These are phyloP conservation scores for Thymus mandschuricus DNA, from an alignment of 257 asterid genomes.

Conservation along the genomic window DNA sequence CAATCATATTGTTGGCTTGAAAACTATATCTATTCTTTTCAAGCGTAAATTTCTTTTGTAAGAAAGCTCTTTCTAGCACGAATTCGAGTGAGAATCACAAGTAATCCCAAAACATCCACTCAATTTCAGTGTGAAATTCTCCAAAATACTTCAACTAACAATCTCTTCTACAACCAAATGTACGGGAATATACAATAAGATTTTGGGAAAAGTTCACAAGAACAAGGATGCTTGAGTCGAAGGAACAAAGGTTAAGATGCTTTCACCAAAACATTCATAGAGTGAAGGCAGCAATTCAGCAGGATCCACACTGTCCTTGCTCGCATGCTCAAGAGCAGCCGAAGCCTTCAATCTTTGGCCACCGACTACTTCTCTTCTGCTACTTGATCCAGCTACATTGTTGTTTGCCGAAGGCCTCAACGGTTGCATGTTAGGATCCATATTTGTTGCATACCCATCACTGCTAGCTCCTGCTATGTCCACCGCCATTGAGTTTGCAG, in stretches of 20 bases:
- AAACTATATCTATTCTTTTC: too few relatives aligned
- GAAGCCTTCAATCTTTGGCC: conserved; percentile 53
- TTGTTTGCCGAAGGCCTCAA: conserved; percentile 49
- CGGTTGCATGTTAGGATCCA: conserved; percentile 44
- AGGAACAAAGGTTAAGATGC: conserved; percentile 72
- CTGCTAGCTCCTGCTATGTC: conserved; percentile 37
- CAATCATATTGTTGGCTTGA: too few relatives aligned
- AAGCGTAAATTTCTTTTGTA: too few relatives aligned
- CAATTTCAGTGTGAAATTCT: not conserved
- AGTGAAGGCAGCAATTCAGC: conserved; percentile 56
- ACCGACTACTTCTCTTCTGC: conserved; percentile 48
- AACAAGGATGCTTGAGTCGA: conserved; percentile 62
- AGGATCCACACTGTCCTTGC: conserved; percentile 59
- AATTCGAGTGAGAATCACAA: too few relatives aligned
- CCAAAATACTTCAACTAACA: not conserved
- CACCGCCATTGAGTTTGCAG: conserved; percentile 40
- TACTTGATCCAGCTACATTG: conserved; percentile 46
- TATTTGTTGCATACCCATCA: conserved; percentile 43
- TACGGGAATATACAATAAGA: not conserved
- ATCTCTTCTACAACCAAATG: not conserved
- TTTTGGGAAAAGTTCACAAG: conserved; percentile 43
- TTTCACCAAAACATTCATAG: conserved; percentile 77
- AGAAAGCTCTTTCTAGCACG: too few relatives aligned
- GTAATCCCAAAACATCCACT: too few relatives aligned
- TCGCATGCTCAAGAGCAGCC: conserved; percentile 58